Conservation (phyloP, 1,284 basidiomycete genomes). For the Leccinum subspadiceum region DNA sequence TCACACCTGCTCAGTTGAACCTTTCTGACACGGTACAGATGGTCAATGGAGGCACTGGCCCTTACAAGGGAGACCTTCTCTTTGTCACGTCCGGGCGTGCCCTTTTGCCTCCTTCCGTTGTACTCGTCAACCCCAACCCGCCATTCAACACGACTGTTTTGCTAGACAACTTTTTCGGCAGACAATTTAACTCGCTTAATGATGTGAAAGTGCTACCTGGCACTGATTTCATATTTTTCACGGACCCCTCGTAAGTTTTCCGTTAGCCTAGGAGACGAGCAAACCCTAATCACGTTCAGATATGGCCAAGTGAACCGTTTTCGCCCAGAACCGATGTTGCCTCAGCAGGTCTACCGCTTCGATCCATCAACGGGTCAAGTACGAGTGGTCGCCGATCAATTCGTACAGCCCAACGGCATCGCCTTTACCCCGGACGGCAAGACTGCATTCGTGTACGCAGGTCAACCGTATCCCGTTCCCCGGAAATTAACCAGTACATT, state of each 20-base stretch:
- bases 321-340: conserved; percentile 60
- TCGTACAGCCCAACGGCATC: conserved; percentile 63
- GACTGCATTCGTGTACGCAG: conserved; percentile 62
- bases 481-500: background rate
- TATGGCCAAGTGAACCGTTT: conserved; percentile 67
- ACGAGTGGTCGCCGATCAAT: conserved; percentile 68
- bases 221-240: conserved; percentile 63
- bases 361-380: conserved; percentile 63
- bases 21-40: conserved; percentile 55
- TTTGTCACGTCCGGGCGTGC: conserved; percentile 71
- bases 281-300: conserved; percentile 33
- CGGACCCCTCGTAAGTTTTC: conserved; percentile 58
- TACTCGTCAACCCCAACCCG: conserved; percentile 59
- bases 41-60: conserved; percentile 76
- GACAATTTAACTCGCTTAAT: conserved; percentile 81
- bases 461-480: conserved; percentile 7
- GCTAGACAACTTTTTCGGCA: conserved; percentile 70
- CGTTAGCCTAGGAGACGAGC: no score
- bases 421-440: conserved; percentile 67
- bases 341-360: conserved; percentile 73
- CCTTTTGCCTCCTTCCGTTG: conserved; percentile 58
- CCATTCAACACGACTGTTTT: conserved; percentile 65
- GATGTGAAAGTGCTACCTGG: conserved; percentile 74
- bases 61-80: conserved; percentile 59
- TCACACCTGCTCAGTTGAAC: conserved; percentile 38